Base-by-base conservation (phyloP, 2,329 filamentous ascomycete species). In the Elsinoe perseae region DNA sequence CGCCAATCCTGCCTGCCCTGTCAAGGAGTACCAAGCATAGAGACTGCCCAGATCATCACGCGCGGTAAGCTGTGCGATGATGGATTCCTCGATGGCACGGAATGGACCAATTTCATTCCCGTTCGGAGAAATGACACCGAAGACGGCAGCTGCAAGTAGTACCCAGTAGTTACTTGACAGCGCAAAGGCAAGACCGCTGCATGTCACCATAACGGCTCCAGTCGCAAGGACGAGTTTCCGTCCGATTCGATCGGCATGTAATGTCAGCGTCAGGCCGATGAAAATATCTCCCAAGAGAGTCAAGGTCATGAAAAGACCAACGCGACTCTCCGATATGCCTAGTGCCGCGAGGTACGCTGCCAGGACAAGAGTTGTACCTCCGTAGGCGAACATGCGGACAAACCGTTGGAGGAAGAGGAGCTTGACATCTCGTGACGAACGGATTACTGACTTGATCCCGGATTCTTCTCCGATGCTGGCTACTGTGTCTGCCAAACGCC, bases 341-440 rank as follows among this genome's bases (percentile, higher is more conserved):
- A 69, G 62, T 1, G 59, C 58, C 14, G 62, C 58, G 34, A 70
- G 63, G 57, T 64, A 68, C 20, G 64, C 58, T 2, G 66, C 68
- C 9, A 70, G 63, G 28, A 70, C 64, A 8, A 70, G 58, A 7
- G 67, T 66, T 30, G 56, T 61, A 4, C 73, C 71, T 54, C 82
- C 83, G 63, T 85, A 86, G 4, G 81, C 83, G 59, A 83, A 80
- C 52, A 85, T 75, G 2, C 83, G 79, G 4, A 83, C 73, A 57
- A 34, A 36, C 28, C 59, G 56, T 10, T 52, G 57, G 3, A 57
- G 40, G 12, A 59, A 54, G 16, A 61, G 54, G 30, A 61, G 48
- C 46, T 58, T 55, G 1, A 52, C 48, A 38, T 52, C 48, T n/a
- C 48, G 42, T 4, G 56, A 30, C 10, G 56, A 56, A 4, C 21